phyloP scores from a whole-genome alignment of 2,329 filamentous ascomycete genomes.

The Aspergillus floridensis region DNA sequence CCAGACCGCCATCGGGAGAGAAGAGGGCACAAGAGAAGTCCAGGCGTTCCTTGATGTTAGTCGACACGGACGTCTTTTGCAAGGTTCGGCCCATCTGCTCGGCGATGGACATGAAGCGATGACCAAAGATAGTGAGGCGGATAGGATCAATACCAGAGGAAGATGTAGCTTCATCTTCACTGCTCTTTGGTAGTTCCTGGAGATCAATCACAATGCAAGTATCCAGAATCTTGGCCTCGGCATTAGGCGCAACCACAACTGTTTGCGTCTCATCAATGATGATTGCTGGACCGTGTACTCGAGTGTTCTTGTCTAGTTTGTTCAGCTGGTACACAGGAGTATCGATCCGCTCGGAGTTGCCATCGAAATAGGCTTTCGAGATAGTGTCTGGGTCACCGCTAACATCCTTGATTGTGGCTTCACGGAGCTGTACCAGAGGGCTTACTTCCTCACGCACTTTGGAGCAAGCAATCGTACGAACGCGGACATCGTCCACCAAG shows the following conservation, averaged over 20 bases:
- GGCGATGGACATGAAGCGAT: constrained; percentile 59
- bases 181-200: constrained; percentile 48
- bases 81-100: constrained; percentile 59
- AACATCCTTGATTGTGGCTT: constrained; percentile 54
- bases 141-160: constrained; percentile 48
- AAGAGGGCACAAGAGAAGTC: constrained; percentile 84
- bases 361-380: constrained; percentile 39
- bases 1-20: constrained; percentile 70
- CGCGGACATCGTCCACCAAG: constrained; percentile 84
- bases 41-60: constrained; percentile 80
- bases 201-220: constrained; percentile 90
- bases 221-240: constrained; percentile 72
- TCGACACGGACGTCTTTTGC: constrained; percentile 56
- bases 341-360: constrained; percentile 27
- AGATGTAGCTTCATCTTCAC: constrained; percentile 15
- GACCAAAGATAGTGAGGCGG: constrained; percentile 54
- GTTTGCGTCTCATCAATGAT: constrained; percentile 75
- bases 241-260: constrained; percentile 79
- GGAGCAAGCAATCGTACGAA: constrained; percentile 73
- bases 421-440: constrained; percentile 65
- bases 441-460: constrained; percentile 61
- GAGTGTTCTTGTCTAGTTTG: constrained; percentile 32
- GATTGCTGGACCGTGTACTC: constrained; percentile 67
- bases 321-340: constrained; percentile 39
- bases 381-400: constrained; percentile 53